Evolutionary conservation across 805 yeast genomes (phyloP).

Genomic region (Kuraishia capsulata): DNA sequence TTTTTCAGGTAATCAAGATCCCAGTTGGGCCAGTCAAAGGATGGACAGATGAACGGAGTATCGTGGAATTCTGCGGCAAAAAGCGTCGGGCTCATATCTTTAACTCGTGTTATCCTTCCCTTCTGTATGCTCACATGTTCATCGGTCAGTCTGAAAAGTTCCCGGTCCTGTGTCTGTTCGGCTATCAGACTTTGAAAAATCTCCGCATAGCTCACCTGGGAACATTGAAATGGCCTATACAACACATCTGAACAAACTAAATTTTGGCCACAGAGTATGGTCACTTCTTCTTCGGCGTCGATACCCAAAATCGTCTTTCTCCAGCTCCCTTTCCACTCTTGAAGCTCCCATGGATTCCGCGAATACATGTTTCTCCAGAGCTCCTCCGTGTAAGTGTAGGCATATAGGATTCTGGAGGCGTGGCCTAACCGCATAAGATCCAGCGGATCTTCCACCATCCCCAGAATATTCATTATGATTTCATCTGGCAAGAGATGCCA

Average conservation of each 20-base stretch:
- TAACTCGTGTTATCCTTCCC: slow-evolving; percentile 13
- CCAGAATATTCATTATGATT: slow-evolving; percentile 41
- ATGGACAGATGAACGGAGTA: slow-evolving; percentile 58
- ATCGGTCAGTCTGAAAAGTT: not conserved
- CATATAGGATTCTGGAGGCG: slow-evolving; percentile 60
- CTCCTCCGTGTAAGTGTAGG: slow-evolving; percentile 69
- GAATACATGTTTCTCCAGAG: slow-evolving; percentile 61
- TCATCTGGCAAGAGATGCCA: slow-evolving; percentile 55
- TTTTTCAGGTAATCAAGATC: slow-evolving; percentile 33
- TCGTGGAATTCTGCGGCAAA: slow-evolving; percentile 39
- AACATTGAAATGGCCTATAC: slow-evolving; percentile 76
- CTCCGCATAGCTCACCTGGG: slow-evolving; percentile 52
- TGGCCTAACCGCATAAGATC: slow-evolving; percentile 47
- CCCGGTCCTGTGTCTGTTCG: slow-evolving; percentile 29
- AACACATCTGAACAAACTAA: slow-evolving; percentile 67
- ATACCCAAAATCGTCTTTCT: slow-evolving; percentile 44
- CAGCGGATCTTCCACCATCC: slow-evolving; percentile 33
- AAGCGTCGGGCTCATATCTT: slow-evolving; percentile 26
- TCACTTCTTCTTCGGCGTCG: slow-evolving; percentile 27
- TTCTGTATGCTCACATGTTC: slow-evolving; percentile 32
- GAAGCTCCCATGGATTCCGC: not conserved
- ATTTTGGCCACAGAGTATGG: slow-evolving; percentile 34
- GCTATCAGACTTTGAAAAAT: slow-evolving; percentile 39
- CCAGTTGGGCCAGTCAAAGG: slow-evolving; percentile 64
- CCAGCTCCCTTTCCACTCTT: slow-evolving; percentile 76